These are phyloP conservation scores for grape (Vitis vinifera) DNA, from an alignment of 164 flowering plant genomes.

Conservation along the genomic window DNA sequence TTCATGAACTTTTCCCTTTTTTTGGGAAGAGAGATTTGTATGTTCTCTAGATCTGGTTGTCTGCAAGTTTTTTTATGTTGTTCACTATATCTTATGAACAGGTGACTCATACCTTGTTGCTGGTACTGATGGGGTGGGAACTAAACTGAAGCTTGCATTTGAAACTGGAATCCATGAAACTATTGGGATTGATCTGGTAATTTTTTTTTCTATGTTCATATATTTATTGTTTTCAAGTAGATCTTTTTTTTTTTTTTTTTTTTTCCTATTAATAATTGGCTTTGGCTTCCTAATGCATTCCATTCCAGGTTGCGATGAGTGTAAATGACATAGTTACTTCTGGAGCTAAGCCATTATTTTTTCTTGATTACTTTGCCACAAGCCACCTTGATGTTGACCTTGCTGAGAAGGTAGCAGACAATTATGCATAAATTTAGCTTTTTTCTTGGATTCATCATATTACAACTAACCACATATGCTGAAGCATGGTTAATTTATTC, in stretches of 20 bases:
- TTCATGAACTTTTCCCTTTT: no score
- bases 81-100: slow-evolving; percentile 26
- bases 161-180: slow-evolving; percentile 95
- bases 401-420: slow-evolving; percentile 75
- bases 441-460: background rate
- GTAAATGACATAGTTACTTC: slow-evolving; percentile 97
- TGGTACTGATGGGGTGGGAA: slow-evolving; percentile 99
- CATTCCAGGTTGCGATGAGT: slow-evolving; percentile 93
- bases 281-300: slow-evolving; percentile 9
- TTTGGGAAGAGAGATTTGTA: background rate
- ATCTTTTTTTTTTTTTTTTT: background rate
- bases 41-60: background rate
- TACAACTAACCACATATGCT: no score
- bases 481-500: no score
- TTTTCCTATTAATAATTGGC: background rate
- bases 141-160: slow-evolving; percentile 97
- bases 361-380: slow-evolving; percentile 97
- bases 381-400: slow-evolving; percentile 96
- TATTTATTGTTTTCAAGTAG: background rate
- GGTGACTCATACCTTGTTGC: slow-evolving; percentile 98
- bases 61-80: background rate
- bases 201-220: background rate
- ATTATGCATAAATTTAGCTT: background rate
- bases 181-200: slow-evolving; percentile 96
- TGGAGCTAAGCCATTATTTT: slow-evolving; percentile 94